Conservation (phyloP, 2,329 filamentous ascomycete species). For the Aspergillus udagawae region DNA sequence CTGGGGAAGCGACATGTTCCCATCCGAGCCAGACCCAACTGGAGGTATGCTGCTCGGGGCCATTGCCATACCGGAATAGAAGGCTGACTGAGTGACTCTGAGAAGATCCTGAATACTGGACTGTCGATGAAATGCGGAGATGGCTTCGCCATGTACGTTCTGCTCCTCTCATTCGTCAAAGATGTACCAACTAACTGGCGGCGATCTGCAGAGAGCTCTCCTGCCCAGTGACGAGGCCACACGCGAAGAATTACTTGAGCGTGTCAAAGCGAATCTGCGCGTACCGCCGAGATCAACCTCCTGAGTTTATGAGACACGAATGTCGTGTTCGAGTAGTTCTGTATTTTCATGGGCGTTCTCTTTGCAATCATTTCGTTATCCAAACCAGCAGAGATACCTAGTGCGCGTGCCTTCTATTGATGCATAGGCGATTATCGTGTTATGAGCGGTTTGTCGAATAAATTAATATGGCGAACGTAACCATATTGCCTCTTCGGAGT, state of each 20-base stretch:
- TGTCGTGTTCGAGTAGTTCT: neutral
- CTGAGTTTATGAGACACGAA: constrained; percentile 1
- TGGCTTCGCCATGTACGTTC: constrained; percentile 75
- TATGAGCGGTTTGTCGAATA: neutral
- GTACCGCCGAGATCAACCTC: constrained; percentile 29
- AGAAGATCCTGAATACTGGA: constrained; percentile 67
- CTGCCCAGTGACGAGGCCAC: constrained; percentile 57
- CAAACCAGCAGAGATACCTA: neutral
- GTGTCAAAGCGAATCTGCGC: constrained; percentile 65
- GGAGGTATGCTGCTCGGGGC: constrained; percentile 51
- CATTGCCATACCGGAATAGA: neutral
- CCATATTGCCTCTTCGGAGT: neutral
- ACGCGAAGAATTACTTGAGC: constrained; percentile 61
- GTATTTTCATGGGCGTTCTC: neutral
- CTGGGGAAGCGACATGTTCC: constrained; percentile 83
- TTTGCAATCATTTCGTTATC: neutral
- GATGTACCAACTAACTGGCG: neutral
- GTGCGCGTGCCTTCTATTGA: neutral
- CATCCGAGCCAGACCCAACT: constrained; percentile 67
- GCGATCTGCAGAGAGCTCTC: constrained; percentile 54
- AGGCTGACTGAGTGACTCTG: constrained; percentile 4
- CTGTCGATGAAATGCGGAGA: constrained; percentile 69
- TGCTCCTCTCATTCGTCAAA: neutral
- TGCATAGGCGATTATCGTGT: neutral
- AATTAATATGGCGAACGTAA: neutral